These are phyloP conservation scores for Ophioceras dolichostomum DNA, from an alignment of 2,329 filamentous ascomycete genomes.

Conservation along the genomic window DNA sequence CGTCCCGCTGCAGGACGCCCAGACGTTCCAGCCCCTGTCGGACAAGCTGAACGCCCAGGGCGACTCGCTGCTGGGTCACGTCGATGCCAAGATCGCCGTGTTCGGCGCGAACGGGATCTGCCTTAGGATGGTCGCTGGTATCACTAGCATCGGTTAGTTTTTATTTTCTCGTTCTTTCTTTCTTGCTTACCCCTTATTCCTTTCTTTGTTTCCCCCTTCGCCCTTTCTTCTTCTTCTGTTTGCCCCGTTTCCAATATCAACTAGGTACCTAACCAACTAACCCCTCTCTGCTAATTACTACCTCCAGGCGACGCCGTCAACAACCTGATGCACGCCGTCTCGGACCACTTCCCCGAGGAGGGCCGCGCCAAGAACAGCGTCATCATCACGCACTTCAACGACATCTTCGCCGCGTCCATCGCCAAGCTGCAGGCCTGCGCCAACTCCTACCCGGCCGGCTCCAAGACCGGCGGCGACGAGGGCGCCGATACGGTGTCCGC, in stretches of 20 bases:
- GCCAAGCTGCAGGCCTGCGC: conserved; percentile 1
- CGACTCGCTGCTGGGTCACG: background rate
- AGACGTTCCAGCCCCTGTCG: background rate
- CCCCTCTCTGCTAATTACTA: too few relatives aligned
- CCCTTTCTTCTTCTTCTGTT: too few relatives aligned
- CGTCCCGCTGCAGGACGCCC: background rate
- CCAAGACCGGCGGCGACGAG: too few relatives aligned
- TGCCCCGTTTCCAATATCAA: too few relatives aligned
- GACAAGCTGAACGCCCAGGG: conserved; percentile 2
- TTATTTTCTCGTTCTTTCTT: too few relatives aligned
- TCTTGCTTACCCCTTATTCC: too few relatives aligned
- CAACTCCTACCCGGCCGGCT: too few relatives aligned
- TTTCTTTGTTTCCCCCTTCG: too few relatives aligned
- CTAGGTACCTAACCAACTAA: background rate
- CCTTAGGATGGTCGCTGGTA: background rate
- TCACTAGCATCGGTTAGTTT: background rate
- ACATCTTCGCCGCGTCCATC: background rate
- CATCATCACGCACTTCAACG: background rate
- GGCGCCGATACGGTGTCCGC: too few relatives aligned
- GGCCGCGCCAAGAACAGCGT: background rate
- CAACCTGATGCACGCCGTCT: conserved; percentile 2
- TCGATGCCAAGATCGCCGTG: background rate
- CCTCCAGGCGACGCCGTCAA: background rate
- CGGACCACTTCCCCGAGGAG: conserved; percentile 1
- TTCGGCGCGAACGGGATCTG: background rate